These are phyloP conservation scores for Aspergillus ostianus DNA, from an alignment of 495 filamentous ascomycete genomes.

Conservation along the genomic window DNA sequence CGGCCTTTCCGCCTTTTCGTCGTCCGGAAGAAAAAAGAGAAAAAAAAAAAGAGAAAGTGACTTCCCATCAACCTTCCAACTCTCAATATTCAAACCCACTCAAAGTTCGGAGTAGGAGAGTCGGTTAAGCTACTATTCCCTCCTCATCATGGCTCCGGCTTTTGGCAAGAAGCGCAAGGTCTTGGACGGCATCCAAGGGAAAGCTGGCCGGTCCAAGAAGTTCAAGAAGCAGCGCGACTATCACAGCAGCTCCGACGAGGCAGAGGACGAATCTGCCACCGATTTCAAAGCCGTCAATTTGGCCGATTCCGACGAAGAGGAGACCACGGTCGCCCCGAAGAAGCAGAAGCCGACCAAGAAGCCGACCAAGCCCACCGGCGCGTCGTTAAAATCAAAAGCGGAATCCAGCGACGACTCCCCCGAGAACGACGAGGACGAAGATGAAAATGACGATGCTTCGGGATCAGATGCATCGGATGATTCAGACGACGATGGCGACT, in stretches of 20 bases:
- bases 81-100: neutral
- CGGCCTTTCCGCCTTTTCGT: conserved; percentile 24
- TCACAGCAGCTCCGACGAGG: conserved; percentile 68
- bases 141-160: conserved; percentile 35
- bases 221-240: conserved; percentile 68
- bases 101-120: neutral
- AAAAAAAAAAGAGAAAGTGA: conserved; percentile 2
- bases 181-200: conserved; percentile 55
- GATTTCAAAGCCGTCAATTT: conserved; percentile 64
- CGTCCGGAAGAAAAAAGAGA: conserved; percentile 32
- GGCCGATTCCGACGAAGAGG: conserved; percentile 65
- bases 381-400: conserved; percentile 11
- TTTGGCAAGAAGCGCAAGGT: conserved; percentile 58
- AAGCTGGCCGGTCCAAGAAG: conserved; percentile 61
- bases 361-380: conserved; percentile 13
- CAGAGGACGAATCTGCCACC: conserved; percentile 43
- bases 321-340: conserved; percentile 19
- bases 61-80: neutral
- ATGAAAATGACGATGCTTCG: conserved; percentile 38
- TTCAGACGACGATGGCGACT: conserved; percentile 26
- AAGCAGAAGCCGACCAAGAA: conserved; percentile 24
- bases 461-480: conserved; percentile 29
- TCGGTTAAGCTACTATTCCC: neutral
- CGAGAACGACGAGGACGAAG: conserved; percentile 27
- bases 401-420: conserved; percentile 20